Evolutionary conservation across 305 asterid genomes (phyloP), one percentile per base, ranked within the genome.

Genomic region (Plantago lanceolata): DNA sequence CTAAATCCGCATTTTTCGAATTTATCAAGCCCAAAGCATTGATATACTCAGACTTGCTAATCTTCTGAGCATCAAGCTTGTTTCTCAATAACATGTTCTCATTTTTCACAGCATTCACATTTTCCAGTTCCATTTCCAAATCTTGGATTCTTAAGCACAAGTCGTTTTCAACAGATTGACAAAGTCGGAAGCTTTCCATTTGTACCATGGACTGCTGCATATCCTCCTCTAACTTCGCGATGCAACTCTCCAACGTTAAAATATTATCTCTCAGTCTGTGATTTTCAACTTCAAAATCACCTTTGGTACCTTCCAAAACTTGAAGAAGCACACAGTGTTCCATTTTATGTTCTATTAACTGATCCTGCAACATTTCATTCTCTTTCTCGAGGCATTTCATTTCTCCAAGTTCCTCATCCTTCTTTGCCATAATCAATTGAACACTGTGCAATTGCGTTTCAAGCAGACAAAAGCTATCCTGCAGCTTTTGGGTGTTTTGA

Each of bases 361-460:
- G 78, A 73, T 37, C 69, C 65, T 69, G 79, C 78, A 83, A 71
- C 60, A 51, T 64, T 66, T 69, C 79, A 48, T 80, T 85, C 71
- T 79, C 90, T 70, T 61, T 77, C 86, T 84, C 92, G 63, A 83
- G 76, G 75, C 75, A 78, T 68, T 62, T 73, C 53, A 81, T 65
- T 67, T 73, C 78, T 51, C 69, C 72, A 62, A 78, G 77, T 71
- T 82, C 85, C 18, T 71, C 77, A 31, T 84, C 81, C 75, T 83
- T 85, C 66, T 18, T 71, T 72, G 70, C 85, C 78, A 86, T 66
- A 73, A 77, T 89, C 59, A 59, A 69, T 66, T 69, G 84, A 63
- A 84, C 84, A 67, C 70, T 73, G 44, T 62, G 35, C 55, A 77
- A 82, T 70, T 80, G 79, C 58, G 65, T 68, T 73, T 81, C 85